Evolutionary conservation across 2,329 filamentous ascomycete species (phyloP).

Genomic region (Colletotrichum echinochloae): DNA sequence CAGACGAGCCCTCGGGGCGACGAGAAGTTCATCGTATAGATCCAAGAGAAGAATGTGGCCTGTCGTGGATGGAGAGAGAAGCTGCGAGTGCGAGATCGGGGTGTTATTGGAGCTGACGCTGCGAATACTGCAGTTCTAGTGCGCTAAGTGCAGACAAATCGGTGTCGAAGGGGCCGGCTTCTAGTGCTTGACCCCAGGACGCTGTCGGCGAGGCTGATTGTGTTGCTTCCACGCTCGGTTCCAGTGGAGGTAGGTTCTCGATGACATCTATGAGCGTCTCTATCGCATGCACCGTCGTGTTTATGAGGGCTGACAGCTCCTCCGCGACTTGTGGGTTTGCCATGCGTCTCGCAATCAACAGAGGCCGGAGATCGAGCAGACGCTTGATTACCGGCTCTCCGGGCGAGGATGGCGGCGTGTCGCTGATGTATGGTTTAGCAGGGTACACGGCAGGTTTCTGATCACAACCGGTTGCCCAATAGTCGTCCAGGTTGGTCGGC

Average conservation of each 20-base stretch:
- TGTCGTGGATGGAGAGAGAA: constrained; percentile 34
- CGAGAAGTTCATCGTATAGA: constrained; percentile 27
- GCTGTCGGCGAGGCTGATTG: constrained; percentile 23
- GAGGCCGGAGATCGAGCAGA: constrained; percentile 25
- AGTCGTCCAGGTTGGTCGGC: constrained; percentile 16
- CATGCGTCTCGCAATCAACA: constrained; percentile 1
- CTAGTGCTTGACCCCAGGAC: constrained; percentile 15
- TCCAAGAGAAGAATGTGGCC: constrained; percentile 34
- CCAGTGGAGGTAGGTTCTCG: constrained; percentile 17
- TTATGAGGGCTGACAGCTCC: constrained; percentile 20
- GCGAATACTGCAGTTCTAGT: not conserved
- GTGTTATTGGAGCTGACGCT: not conserved
- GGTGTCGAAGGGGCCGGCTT: constrained; percentile 7
- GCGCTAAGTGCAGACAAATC: not conserved
- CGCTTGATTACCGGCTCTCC: constrained; percentile 24
- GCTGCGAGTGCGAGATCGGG: constrained; percentile 24
- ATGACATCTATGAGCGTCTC: constrained; percentile 34
- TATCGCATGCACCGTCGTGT: constrained; percentile 25
- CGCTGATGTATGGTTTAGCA: constrained; percentile 16
- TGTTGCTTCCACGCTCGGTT: constrained; percentile 19
- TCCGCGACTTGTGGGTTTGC: constrained; percentile 14
- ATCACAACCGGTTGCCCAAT: constrained; percentile 21
- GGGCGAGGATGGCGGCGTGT: constrained; percentile 20
- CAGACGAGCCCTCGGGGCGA: constrained; percentile 13
- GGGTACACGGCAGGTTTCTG: not conserved